These are phyloP conservation scores for Talaromyces sp. DNA, from an alignment of 2,329 filamentous ascomycete genomes.

Conservation along the genomic window DNA sequence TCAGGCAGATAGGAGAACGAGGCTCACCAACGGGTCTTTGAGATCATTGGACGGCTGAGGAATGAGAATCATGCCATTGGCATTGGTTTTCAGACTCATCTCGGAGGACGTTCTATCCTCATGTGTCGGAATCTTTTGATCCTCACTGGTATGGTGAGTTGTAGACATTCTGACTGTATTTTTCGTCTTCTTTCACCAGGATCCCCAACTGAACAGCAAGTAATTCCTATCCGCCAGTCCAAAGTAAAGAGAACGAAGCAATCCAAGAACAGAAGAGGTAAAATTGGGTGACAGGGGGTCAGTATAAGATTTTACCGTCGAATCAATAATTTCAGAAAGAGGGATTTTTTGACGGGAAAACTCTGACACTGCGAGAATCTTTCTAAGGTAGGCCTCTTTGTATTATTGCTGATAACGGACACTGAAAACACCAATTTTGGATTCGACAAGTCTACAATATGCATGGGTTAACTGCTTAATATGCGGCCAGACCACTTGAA, in stretches of 20 bases:
- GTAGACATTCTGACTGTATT: background rate
- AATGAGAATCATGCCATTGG: conserved; percentile 7
- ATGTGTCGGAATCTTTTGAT: background rate
- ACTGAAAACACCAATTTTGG: background rate
- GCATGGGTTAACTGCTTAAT: background rate
- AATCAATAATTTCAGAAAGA: background rate
- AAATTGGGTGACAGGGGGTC: background rate
- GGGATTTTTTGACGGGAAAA: background rate
- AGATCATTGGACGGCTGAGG: background rate
- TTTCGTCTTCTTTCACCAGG: background rate
- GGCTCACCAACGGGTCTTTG: conserved; percentile 1
- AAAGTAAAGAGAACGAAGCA: background rate
- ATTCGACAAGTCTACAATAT: background rate
- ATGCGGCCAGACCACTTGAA: background rate
- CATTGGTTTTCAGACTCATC: conserved; percentile 2
- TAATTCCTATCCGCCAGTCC: background rate
- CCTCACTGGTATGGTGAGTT: background rate
- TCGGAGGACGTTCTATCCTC: background rate
- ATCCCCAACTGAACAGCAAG: background rate
- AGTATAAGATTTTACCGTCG: background rate
- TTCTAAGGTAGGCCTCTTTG: background rate
- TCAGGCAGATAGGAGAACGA: background rate
- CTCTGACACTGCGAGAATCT: background rate
- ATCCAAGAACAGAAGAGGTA: background rate
- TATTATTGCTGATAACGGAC: background rate